Percentiles rank a stretch among this genome's conserved stretches.
Evolutionary conservation across 75 land plant genomes (phyloP).

Genomic region (Pinus tabuliformis): DNA sequence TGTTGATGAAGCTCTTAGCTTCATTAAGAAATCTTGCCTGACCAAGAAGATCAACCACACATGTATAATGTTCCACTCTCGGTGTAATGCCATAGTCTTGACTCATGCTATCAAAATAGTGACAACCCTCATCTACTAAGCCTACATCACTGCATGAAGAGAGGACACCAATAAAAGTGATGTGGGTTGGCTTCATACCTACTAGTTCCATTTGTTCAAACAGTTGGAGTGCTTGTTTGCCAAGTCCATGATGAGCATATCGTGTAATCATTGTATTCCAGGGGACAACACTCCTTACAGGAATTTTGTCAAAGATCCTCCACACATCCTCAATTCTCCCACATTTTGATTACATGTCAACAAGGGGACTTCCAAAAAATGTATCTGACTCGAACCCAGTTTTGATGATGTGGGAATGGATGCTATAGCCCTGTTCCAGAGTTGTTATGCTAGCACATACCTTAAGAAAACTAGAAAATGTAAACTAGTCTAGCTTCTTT

Average conservation of each 20-base stretch:
- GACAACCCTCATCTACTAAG: constrained; percentile 55
- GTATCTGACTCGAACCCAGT: constrained; percentile 34
- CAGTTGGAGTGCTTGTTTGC: constrained; percentile 39
- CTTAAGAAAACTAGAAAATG: constrained; percentile 44
- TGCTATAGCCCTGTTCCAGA: constrained; percentile 35
- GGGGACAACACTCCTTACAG: constrained; percentile 37
- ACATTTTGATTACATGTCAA: constrained; percentile 73
- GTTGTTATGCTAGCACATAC: constrained; percentile 38
- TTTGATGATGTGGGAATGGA: constrained; percentile 41
- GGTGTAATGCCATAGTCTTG: constrained; percentile 14
- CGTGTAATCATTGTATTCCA: constrained; percentile 75
- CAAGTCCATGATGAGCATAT: constrained; percentile 49
- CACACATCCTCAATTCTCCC: constrained; percentile 37
- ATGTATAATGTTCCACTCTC: constrained; percentile 16
- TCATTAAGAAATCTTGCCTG: constrained; percentile 12
- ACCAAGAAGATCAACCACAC: constrained; percentile 17
- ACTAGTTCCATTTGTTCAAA: constrained; percentile 35
- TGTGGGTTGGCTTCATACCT: constrained; percentile 39
- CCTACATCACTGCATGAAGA: constrained; percentile 63
- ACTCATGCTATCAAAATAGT: constrained; percentile 38
- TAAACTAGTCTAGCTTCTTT: constrained; percentile 24
- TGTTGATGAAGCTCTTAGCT: constrained; percentile 1
- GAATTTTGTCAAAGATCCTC: constrained; percentile 44
- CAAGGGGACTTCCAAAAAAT: constrained; percentile 53
- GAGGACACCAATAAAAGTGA: constrained; percentile 44